A percentile compares a stretch with the other conserved stretches of the same genome.
Evolutionary conservation across 2,329 filamentous ascomycete genomes (phyloP).

Genomic region (Xylaria digitata): DNA sequence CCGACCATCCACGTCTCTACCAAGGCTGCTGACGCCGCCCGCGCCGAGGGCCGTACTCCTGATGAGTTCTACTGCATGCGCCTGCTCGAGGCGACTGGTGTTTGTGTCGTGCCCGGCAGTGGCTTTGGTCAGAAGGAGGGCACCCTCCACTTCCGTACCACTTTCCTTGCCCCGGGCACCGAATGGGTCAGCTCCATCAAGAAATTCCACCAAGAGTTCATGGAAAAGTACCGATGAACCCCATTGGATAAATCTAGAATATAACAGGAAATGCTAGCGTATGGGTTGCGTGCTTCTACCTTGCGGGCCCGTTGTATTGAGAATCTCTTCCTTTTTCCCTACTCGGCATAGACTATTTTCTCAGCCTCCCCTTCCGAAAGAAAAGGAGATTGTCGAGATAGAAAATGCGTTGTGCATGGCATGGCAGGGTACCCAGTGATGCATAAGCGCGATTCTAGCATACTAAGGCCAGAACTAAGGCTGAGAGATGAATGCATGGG

Average conservation of each 20-base stretch:
- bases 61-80: conserved; percentile 96
- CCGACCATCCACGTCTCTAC: conserved; percentile 85
- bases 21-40: conserved; percentile 81
- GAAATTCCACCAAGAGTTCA: conserved; percentile 91
- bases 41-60: conserved; percentile 75
- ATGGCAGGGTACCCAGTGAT: conserved; percentile 5
- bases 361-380: not conserved
- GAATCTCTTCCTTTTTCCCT: not conserved
- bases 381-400: not conserved
- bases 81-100: conserved; percentile 90
- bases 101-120: conserved; percentile 91
- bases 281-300: conserved; percentile 1
- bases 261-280: not conserved
- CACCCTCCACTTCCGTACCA: conserved; percentile 94
- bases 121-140: conserved; percentile 95
- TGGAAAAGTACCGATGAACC: conserved; percentile 77
- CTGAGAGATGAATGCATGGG: conserved; percentile 14
- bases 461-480: not conserved
- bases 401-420: conserved; percentile 7
- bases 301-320: not conserved
- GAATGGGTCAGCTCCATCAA: conserved; percentile 91
- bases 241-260: not conserved
- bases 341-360: not conserved
- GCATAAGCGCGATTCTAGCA: conserved; percentile 9
- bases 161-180: conserved; percentile 94